Evolutionary conservation across 768 basidiomycete genomes (phyloP).

Genomic region (Leccinum fibrillosum): DNA sequence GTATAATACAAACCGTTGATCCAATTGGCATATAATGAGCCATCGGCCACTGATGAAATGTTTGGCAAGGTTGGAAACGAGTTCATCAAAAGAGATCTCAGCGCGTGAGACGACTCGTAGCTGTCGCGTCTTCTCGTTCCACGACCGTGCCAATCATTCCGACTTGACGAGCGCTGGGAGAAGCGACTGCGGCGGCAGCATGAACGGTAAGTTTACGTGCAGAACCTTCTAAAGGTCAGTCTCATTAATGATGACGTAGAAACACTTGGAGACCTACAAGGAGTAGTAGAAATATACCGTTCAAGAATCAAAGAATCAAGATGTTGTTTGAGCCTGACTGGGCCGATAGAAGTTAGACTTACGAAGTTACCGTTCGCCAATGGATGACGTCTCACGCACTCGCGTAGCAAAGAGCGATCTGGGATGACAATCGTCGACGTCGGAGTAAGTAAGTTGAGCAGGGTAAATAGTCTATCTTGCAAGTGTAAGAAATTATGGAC

Average conservation of each 20-base stretch:
- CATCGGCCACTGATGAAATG: constrained; percentile 1
- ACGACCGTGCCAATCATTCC: neutral
- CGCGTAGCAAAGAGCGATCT: neutral
- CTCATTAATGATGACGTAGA: neutral
- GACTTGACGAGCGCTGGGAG: neutral
- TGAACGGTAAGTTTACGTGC: neutral
- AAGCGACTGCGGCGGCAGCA: neutral
- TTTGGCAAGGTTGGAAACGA: neutral
- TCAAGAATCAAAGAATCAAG: neutral
- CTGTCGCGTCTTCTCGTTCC: neutral
- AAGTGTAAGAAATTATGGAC: too few species aligned
- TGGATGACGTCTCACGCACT: neutral
- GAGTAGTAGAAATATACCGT: neutral
- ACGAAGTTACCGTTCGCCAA: neutral
- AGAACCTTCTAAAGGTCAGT: neutral
- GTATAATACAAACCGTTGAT: neutral
- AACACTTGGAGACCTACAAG: neutral
- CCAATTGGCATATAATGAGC: neutral
- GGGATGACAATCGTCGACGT: neutral
- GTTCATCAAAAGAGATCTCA: neutral
- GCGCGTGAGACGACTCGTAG: neutral
- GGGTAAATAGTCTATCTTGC: too few species aligned
- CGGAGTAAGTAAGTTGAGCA: neutral
- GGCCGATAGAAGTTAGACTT: neutral
- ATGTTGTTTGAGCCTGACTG: neutral